Conservation (phyloP, 2,329 filamentous ascomycete genomes). For the Biscogniauxia mediterranea region DNA sequence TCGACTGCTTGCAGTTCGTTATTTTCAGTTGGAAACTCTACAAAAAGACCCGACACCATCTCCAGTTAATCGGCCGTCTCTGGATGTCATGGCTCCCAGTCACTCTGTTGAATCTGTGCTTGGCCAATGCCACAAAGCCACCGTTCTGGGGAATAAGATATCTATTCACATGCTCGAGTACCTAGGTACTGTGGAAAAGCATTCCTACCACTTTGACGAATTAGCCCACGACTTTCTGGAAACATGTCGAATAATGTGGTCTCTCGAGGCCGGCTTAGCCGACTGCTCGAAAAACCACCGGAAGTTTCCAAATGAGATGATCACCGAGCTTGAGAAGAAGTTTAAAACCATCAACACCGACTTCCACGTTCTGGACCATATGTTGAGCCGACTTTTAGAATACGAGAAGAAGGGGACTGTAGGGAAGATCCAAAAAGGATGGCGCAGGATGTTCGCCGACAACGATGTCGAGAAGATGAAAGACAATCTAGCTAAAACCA, state of each 20-base stretch:
- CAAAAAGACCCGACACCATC: too few species aligned
- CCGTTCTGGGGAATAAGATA: conserved; percentile 60
- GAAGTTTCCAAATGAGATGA: conserved; percentile 58
- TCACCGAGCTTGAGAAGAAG: conserved; percentile 61
- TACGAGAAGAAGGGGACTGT: conserved; percentile 61
- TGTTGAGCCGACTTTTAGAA: conserved; percentile 60
- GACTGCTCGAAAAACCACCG: conserved; percentile 50
- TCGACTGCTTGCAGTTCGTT: too few species aligned
- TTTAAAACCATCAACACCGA: conserved; percentile 60
- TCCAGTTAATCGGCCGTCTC: not conserved
- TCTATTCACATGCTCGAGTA: conserved; percentile 65
- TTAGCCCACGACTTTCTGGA: conserved; percentile 67
- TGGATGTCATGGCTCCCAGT: conserved; percentile 24
- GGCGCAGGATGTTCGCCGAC: conserved; percentile 62
- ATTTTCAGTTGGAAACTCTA: too few species aligned
- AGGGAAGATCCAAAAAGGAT: conserved; percentile 58
- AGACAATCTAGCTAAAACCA: conserved; percentile 53
- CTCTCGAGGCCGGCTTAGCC: conserved; percentile 62
- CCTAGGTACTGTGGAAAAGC: conserved; percentile 53
- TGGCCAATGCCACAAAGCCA: conserved; percentile 44
- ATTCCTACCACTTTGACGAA: conserved; percentile 51
- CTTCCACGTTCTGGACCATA: conserved; percentile 62
- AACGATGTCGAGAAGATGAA: conserved; percentile 61
- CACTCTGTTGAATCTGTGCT: conserved; percentile 24
- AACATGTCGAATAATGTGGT: conserved; percentile 63